These are phyloP conservation scores for Trametopsis cervina DNA, from an alignment of 768 basidiomycete species.

Conservation along the genomic window DNA sequence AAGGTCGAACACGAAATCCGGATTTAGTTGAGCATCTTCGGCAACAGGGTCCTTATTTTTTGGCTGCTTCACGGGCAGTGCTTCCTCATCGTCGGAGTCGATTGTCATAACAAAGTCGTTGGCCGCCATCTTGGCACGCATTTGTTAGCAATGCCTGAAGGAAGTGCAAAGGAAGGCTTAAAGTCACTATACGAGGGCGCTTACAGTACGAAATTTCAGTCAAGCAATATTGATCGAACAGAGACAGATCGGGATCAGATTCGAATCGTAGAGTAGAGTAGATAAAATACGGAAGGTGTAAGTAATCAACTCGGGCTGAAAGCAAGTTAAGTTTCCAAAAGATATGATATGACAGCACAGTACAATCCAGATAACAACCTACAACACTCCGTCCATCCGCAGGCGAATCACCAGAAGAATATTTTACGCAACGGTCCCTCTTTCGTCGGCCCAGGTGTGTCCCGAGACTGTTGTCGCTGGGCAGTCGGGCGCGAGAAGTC, in stretches of 20 bases:
- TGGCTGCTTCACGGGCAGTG: constrained; percentile 11
- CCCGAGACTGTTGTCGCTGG: constrained; percentile 1
- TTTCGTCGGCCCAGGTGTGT: constrained; percentile 2
- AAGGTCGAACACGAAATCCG: constrained; percentile 78
- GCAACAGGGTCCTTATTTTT: constrained; percentile 20
- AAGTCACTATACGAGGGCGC: neutral
- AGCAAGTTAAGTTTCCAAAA: neutral
- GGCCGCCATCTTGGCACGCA: constrained; percentile 25
- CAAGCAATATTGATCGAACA: neutral
- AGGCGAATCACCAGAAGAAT: constrained; percentile 9
- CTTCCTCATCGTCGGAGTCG: constrained; percentile 70
- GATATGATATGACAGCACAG: neutral
- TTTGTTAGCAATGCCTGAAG: neutral
- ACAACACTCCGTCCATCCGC: neutral
- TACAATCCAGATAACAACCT: neutral
- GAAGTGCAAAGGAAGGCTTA: neutral
- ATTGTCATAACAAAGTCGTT: constrained; percentile 79
- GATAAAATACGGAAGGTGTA: no score
- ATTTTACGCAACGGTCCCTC: constrained; percentile 3
- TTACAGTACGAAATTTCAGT: neutral
- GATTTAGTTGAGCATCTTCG: constrained; percentile 64
- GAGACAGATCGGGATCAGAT: neutral
- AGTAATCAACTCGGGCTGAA: no score
- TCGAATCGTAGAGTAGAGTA: no score
- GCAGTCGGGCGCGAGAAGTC: neutral